Base-by-base conservation (phyloP, 768 basidiomycete genomes). In the Mrakia frigida region DNA sequence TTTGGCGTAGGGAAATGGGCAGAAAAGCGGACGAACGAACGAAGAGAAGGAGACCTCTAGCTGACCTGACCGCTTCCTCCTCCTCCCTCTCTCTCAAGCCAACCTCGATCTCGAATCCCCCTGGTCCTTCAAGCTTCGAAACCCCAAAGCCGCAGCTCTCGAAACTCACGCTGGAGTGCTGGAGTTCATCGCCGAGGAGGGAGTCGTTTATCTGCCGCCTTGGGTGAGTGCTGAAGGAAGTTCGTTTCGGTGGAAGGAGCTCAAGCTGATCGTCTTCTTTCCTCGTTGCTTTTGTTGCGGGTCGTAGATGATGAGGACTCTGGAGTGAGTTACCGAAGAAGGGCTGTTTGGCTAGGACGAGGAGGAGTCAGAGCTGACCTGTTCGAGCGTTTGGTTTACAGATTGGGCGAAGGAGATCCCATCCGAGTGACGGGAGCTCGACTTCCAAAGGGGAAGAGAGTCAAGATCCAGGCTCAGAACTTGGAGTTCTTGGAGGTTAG, bases 151-250 rank as follows among this genome's bases (percentile, higher is more conserved):
- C 87, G 71, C 92, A 89, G 46, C 91, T 88, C 73, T 94, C 88
- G 79, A 82, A 31, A 98, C 97, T 1, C 93, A 99, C 82, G 92
- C 92, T 1, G 97, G 97, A 86, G 97, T 99, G 37, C 88, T 99
- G 39, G 97, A 99, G 82, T 99, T 99, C 84, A 98, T 98, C 79
- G 96, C 97, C 3, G 91, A 97, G 75, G 96, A 98, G 83, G 97
- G 97, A 18, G 87, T 91, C 21, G 95, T 95, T 3, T 91, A 98
- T 85, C 86, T 99, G 23, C 97, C 97, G 0, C 91, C 94, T 80
- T 99, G 97, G 97, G 86, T 86, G 74, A 78, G 85, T n/a, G n/a
- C n/a, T n/a, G n/a, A n/a, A n/a, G n/a, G n/a, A n/a, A n/a, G n/a
- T 80, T 28, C n/a, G 25, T 9, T 23, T 21, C 56, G 56, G 56